Evolutionary conservation across 306 rosid species (phyloP).

Genomic region (Fagus crenata): DNA sequence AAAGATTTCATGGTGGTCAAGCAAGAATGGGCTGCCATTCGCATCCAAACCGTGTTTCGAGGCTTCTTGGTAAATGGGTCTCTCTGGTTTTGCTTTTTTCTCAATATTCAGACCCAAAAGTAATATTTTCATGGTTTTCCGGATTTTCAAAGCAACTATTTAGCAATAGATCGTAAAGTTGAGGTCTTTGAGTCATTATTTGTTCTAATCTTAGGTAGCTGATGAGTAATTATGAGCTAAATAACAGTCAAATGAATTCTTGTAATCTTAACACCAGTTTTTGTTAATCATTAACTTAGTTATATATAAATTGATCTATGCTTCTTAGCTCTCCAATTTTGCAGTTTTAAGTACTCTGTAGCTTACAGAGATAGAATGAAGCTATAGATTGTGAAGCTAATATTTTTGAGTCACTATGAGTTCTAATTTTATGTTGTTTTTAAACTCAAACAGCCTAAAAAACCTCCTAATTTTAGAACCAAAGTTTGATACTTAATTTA

Average conservation of each 20-base stretch:
- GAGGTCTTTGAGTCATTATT: background rate
- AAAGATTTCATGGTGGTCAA: conserved; percentile 61
- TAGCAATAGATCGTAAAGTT: background rate
- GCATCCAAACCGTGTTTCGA: conserved; percentile 74
- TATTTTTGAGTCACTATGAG: background rate
- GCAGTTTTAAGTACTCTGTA: background rate
- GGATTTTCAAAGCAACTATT: background rate
- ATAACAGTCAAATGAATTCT: background rate
- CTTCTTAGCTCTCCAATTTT: background rate
- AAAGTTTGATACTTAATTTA: background rate
- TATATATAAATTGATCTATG: background rate
- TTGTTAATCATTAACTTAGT: background rate
- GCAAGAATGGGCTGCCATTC: conserved; percentile 80
- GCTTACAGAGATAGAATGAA: background rate
- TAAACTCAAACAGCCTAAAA: background rate
- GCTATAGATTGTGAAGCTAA: background rate
- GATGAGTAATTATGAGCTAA: background rate
- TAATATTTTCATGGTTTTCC: background rate
- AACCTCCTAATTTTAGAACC: background rate
- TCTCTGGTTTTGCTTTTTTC: conserved; percentile 8
- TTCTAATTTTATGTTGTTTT: background rate
- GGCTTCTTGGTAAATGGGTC: conserved; percentile 59
- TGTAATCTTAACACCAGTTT: background rate
- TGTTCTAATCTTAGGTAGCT: background rate
- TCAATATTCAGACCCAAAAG: background rate